Conservation (phyloP, 495 filamentous ascomycete species). For the Penicillium robsamsonii region DNA sequence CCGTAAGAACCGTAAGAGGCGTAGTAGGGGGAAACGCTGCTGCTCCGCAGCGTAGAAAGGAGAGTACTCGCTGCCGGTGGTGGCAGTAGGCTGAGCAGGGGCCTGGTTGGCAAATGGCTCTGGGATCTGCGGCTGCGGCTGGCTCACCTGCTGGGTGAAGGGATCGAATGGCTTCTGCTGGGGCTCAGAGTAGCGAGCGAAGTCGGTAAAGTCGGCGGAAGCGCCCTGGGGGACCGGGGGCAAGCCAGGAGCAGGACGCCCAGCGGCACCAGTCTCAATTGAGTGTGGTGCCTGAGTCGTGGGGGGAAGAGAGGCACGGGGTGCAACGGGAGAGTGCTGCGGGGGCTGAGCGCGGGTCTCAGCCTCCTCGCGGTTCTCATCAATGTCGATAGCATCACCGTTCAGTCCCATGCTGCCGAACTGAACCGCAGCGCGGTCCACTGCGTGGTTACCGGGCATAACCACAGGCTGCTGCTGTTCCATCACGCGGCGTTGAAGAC, state of each 20-base stretch:
- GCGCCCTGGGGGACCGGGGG: constrained; percentile 63
- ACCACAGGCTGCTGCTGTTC: constrained; percentile 97
- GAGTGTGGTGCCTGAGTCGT: constrained; percentile 46
- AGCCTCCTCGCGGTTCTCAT: constrained; percentile 90
- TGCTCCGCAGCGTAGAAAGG: constrained; percentile 85
- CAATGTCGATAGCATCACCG: constrained; percentile 75
- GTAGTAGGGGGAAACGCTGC: constrained; percentile 76
- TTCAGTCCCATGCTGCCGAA: constrained; percentile 95
- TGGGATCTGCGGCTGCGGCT: constrained; percentile 58
- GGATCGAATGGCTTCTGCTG: constrained; percentile 82
- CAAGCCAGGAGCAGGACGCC: constrained; percentile 66
- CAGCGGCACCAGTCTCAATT: constrained; percentile 56
- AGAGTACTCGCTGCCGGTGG: constrained; percentile 76
- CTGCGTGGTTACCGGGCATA: constrained; percentile 97
- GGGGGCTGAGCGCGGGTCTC: constrained; percentile 94
- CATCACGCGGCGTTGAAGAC: constrained; percentile 76
- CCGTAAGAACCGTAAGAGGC: constrained; percentile 77
- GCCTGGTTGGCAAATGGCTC: constrained; percentile 59
- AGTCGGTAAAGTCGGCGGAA: constrained; percentile 48
- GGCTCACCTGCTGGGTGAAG: constrained; percentile 75
- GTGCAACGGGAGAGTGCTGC: constrained; percentile 89
- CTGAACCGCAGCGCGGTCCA: constrained; percentile 91
- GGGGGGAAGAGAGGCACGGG: constrained; percentile 86
- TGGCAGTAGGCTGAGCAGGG: constrained; percentile 46
- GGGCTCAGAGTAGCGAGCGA: constrained; percentile 67